These are phyloP conservation scores for Symbiodinium pilosum DNA, from an alignment of 73 alveolate genomes.

Conservation along the genomic window DNA sequence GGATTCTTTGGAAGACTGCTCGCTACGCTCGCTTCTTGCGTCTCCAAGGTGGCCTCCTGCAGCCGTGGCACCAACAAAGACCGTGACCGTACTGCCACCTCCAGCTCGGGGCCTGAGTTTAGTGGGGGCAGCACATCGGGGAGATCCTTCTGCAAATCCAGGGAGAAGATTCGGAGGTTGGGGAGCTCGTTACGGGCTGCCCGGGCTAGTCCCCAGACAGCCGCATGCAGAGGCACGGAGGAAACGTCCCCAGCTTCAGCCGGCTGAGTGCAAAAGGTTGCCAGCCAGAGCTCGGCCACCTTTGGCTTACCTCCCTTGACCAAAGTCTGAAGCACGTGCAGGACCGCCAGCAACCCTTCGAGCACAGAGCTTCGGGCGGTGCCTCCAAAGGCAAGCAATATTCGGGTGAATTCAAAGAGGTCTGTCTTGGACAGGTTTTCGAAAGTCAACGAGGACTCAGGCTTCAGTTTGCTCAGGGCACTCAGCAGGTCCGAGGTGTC, in stretches of 20 bases:
- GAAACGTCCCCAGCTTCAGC: slow-evolving; percentile 35
- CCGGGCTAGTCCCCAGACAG: slow-evolving; percentile 70
- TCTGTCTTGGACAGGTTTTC: not conserved
- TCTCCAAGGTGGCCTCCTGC: slow-evolving; percentile 1
- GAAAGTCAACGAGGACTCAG: not conserved
- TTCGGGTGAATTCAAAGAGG: not conserved
- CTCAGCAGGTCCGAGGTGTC: not conserved
- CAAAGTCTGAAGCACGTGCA: slow-evolving; percentile 27
- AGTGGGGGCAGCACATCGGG: not conserved
- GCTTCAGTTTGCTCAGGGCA: not conserved
- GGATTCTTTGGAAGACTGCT: no score
- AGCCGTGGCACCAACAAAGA: slow-evolving; percentile 22
- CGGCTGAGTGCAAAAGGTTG: slow-evolving; percentile 39
- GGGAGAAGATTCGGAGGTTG: not conserved
- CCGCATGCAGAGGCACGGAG: slow-evolving; percentile 56
- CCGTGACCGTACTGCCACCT: not conserved
- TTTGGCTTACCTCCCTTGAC: not conserved
- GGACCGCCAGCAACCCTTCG: slow-evolving; percentile 17
- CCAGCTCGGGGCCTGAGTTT: not conserved
- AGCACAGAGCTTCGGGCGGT: not conserved
- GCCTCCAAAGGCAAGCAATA: slow-evolving; percentile 5
- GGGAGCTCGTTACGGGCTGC: slow-evolving; percentile 70
- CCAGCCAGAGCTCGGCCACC: not conserved
- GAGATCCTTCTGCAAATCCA: not conserved
- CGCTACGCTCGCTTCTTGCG: not conserved